A percentile compares a stretch with the other conserved stretches of the same genome.
Conservation (phyloP, 192 early-diverging fungal species). For the Dissophora globulifera region DNA sequence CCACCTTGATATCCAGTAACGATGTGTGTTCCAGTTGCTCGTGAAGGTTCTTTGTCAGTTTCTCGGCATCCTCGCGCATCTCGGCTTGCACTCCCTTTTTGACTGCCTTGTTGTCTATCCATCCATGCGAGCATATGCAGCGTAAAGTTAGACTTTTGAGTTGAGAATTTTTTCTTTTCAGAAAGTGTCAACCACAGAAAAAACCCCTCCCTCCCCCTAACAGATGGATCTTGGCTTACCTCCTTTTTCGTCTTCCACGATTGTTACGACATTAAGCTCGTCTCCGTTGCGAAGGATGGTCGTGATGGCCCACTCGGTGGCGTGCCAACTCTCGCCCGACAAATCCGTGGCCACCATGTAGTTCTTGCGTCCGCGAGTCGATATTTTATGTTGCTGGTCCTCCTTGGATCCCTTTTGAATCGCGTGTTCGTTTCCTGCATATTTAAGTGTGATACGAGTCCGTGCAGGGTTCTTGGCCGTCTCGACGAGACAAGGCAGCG, state of each 20-base stretch:
- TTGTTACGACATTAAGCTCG: conserved; percentile 57
- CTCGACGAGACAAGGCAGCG: conserved; percentile 39
- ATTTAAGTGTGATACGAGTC: conserved; percentile 46
- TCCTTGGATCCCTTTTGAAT: not conserved
- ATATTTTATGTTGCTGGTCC: conserved; percentile 19
- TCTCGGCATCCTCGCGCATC: conserved; percentile 52
- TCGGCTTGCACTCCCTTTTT: conserved; percentile 49
- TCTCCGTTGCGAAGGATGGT: conserved; percentile 62
- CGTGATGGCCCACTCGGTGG: conserved; percentile 62
- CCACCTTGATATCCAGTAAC: conserved; percentile 38
- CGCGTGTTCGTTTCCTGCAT: conserved; percentile 27
- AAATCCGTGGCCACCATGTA: conserved; percentile 65
- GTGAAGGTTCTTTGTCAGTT: conserved; percentile 49
- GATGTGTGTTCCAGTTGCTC: conserved; percentile 48
- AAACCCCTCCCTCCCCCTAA: no score
- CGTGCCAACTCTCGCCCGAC: conserved; percentile 62
- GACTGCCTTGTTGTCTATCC: conserved; percentile 21
- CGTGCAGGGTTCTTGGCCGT: conserved; percentile 48
- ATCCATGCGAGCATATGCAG: not conserved
- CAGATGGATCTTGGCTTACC: conserved; percentile 10
- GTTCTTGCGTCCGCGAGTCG: conserved; percentile 42
- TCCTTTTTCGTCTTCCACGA: conserved; percentile 55
- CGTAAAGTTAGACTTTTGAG: no score
- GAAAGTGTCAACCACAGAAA: not conserved
- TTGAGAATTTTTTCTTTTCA: no score